Evolutionary conservation across 2,329 filamentous ascomycete species (phyloP).

Genomic region (Fusarium luffae): DNA sequence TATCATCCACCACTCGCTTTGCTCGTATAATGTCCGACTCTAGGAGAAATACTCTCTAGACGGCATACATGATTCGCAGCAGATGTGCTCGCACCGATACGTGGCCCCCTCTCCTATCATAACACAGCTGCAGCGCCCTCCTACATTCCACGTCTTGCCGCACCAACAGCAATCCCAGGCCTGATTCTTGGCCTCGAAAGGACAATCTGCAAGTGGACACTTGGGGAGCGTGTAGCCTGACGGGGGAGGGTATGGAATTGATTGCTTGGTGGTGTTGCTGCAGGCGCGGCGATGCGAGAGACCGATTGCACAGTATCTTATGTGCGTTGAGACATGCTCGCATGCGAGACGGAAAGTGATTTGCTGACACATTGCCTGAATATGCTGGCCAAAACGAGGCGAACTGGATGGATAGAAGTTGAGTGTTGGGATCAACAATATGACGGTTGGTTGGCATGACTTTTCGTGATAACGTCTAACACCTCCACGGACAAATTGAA

Average conservation of each 20-base stretch:
- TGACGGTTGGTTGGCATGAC: background rate
- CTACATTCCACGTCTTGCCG: slow-evolving; percentile 63
- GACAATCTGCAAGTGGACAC: slow-evolving; percentile 60
- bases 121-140: slow-evolving; percentile 62
- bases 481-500: background rate
- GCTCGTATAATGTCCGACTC: background rate
- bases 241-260: slow-evolving; percentile 61
- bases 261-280: slow-evolving; percentile 55
- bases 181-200: slow-evolving; percentile 61
- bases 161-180: slow-evolving; percentile 69
- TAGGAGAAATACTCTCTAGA: slow-evolving; percentile 50
- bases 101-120: slow-evolving; percentile 63
- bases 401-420: background rate
- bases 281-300: slow-evolving; percentile 55
- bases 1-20: slow-evolving; percentile 7
- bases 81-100: slow-evolving; percentile 65
- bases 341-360: slow-evolving; percentile 62
- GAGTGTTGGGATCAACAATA: background rate
- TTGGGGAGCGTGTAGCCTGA: slow-evolving; percentile 55
- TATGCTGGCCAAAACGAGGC: background rate
- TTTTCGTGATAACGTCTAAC: background rate
- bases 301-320: slow-evolving; percentile 58
- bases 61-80: slow-evolving; percentile 62
- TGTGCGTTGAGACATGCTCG: slow-evolving; percentile 60
- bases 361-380: slow-evolving; percentile 59